These are phyloP conservation scores for Plenodomus lindquistii DNA, from an alignment of 2,329 filamentous ascomycete species.

Conservation along the genomic window DNA sequence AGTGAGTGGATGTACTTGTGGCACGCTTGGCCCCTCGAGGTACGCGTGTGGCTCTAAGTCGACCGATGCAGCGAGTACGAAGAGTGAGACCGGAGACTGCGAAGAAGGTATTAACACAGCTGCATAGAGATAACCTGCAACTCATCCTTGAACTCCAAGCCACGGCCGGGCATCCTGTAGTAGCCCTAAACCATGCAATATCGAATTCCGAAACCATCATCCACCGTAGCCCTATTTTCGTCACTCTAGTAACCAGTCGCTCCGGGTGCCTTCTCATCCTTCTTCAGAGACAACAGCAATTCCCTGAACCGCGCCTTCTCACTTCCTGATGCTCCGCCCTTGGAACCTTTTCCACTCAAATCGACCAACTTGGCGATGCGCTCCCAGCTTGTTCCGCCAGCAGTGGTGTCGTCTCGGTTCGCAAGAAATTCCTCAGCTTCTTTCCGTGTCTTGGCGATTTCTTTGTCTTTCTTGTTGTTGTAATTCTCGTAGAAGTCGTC, in stretches of 20 bases:
- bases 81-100: background rate
- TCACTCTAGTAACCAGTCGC: constrained; percentile 50
- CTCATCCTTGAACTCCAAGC: constrained; percentile 28
- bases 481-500: constrained; percentile 99
- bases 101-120: constrained; percentile 27
- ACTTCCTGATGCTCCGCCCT: constrained; percentile 83
- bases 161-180: constrained; percentile 17
- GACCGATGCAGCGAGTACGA: background rate
- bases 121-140: constrained; percentile 21
- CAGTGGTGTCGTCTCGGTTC: constrained; percentile 87
- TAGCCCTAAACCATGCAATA: constrained; percentile 4
- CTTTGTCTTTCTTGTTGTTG: constrained; percentile 97
- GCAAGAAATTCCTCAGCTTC: constrained; percentile 93
- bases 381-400: constrained; percentile 97
- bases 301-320: constrained; percentile 97
- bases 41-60: background rate
- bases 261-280: constrained; percentile 84
- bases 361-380: constrained; percentile 98
- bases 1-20: too few species aligned
- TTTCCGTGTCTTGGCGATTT: constrained; percentile 80
- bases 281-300: constrained; percentile 80
- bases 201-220: constrained; percentile 7
- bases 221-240: constrained; percentile 6
- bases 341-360: constrained; percentile 86
- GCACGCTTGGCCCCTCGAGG: background rate